Base-by-base conservation (phyloP, 768 basidiomycete genomes). In the Auricularia sp. region DNA sequence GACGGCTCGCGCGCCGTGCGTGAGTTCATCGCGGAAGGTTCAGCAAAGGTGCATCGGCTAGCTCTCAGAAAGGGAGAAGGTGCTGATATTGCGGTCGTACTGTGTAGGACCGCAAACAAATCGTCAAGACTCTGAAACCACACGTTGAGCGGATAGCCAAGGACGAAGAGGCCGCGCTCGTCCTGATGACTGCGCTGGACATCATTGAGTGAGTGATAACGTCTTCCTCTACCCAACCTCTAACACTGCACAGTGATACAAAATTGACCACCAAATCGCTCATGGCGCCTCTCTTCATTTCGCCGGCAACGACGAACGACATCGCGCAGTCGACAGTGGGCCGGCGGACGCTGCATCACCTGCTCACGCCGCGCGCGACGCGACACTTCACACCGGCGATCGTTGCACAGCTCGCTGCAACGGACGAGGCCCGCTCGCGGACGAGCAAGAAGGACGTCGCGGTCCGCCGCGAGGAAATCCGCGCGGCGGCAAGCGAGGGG, bases 161-260 rank as follows among this genome's bases (percentile, higher is more conserved):
- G 51, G 92, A 94, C 69, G 91, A 93, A 56, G 92, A 97, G 67
- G 94, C 94, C 0, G 93, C 95, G 70, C 77, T 90, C 29, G 92
- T 95, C 1, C 75, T 97, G 3, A 96, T 95, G 76, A 92, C 92
- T 0, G 90, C 91, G 5, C 80, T 96, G 11, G 94, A 98, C 72
- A 84, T 90, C 47, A 88, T 91, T 63, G 94, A 98, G 93, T 42
- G 94, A n/a, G 14, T 63, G 16, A 37, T 18, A 51, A 14, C 35
- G n/a, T 54, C 29, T 18, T 44, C 33, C 42, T 47, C 10, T 18
- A 6, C 21, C 65, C 37, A 13, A 45, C 63, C 44, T 1, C 71
- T 94, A 92, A 42, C 39, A 8, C 39, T 8, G 3, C 39, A 8
- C 39, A 42, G 39, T 69, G 94, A 98, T 73, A 98, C 94, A 2